Evolutionary conservation across 768 basidiomycete species (phyloP).

Genomic region (Hygrophoropsis aurantiaca): DNA sequence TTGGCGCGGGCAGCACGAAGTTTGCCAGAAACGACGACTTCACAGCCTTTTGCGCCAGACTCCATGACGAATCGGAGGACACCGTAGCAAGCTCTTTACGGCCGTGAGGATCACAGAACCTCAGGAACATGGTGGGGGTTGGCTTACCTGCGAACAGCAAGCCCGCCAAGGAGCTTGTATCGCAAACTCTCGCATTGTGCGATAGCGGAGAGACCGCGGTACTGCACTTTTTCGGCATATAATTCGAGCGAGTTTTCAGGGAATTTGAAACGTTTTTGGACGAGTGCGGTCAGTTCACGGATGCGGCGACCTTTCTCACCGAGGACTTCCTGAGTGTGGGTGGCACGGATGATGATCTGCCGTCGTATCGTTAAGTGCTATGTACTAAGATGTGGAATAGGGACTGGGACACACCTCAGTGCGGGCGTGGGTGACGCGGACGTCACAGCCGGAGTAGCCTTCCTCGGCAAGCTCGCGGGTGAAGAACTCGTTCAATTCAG

Average conservation of each 20-base stretch:
- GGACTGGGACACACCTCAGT: constrained; percentile 67
- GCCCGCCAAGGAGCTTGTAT: constrained; percentile 99
- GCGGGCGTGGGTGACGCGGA: constrained; percentile 97
- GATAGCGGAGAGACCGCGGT: constrained; percentile 96
- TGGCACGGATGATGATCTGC: constrained; percentile 98
- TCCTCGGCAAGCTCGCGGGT: constrained; percentile 97
- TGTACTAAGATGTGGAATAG: no score
- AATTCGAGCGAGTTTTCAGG: constrained; percentile 98
- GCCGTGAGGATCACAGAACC: neutral
- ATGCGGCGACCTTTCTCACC: constrained; percentile 99
- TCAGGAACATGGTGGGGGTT: constrained; percentile 2
- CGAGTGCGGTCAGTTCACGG: constrained; percentile 95
- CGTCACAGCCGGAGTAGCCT: constrained; percentile 99
- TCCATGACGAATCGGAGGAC: constrained; percentile 99
- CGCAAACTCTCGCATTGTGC: constrained; percentile 98
- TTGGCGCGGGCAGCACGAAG: constrained; percentile 99
- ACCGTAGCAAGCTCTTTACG: constrained; percentile 90
- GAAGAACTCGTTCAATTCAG: constrained; percentile 99
- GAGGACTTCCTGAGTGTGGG: constrained; percentile 98
- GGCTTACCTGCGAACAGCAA: constrained; percentile 93
- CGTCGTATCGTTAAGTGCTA: no score
- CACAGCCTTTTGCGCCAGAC: constrained; percentile 98
- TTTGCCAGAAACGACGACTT: constrained; percentile 99
- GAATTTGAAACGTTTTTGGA: constrained; percentile 99
- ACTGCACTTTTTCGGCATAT: constrained; percentile 98